Evolutionary conservation across 306 rosid genomes (phyloP).

Genomic region (Trichosanthes cucumerina): DNA sequence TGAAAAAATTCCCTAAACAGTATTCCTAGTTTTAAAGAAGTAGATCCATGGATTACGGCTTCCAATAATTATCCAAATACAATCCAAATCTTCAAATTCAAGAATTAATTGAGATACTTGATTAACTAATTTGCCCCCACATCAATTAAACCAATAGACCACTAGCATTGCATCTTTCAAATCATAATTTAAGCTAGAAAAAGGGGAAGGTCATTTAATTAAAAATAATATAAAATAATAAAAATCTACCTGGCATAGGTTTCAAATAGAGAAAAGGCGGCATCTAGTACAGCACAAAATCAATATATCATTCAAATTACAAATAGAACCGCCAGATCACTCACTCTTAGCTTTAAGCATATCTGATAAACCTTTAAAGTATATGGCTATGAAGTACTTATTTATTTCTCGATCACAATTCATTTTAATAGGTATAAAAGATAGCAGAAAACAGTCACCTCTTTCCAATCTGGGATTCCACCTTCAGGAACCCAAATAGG

Average conservation of each 20-base stretch:
- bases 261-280: not conserved
- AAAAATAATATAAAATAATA: too few species aligned
- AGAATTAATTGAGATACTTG: not conserved
- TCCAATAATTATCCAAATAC: not conserved
- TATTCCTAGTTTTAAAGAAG: not conserved
- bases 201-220: not conserved
- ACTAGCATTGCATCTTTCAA: not conserved
- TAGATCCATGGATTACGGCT: not conserved
- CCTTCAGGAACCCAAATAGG: constrained; percentile 99
- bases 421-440: constrained; percentile 32
- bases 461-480: constrained; percentile 99
- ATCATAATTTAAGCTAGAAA: not conserved
- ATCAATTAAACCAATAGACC: not conserved
- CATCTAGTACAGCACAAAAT: not conserved
- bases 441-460: constrained; percentile 78
- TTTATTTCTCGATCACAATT: constrained; percentile 11
- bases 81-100: not conserved
- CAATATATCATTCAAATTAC: not conserved
- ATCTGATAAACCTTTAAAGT: not conserved
- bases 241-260: not conserved
- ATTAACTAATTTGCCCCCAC: not conserved
- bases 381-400: not conserved
- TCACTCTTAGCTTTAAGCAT: constrained; percentile 16
- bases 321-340: not conserved
- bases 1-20: not conserved